These are phyloP conservation scores for Brassica nigra DNA, from an alignment of 345 rosid genomes.

Conservation along the genomic window DNA sequence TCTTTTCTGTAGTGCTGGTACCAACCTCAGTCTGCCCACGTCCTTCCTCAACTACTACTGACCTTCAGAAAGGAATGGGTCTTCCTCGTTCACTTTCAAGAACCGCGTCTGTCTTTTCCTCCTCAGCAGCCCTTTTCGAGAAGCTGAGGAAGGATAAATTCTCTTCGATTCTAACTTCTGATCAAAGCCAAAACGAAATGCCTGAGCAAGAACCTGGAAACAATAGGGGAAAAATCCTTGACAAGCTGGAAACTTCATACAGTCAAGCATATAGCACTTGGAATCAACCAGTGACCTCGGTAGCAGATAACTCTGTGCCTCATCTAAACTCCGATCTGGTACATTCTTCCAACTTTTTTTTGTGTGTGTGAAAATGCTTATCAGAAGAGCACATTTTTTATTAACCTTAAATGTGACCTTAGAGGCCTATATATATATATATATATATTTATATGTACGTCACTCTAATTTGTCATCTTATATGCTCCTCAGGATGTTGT, in stretches of 20 bases:
- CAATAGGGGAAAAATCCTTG: slow-evolving; percentile 32
- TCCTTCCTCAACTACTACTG: slow-evolving; percentile 47
- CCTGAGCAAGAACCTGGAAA: neutral
- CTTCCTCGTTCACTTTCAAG: slow-evolving; percentile 83
- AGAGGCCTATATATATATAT: too few species aligned
- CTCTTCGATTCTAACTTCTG: slow-evolving; percentile 37
- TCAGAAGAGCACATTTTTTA: too few species aligned
- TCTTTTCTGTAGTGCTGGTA: slow-evolving; percentile 91
- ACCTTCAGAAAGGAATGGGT: slow-evolving; percentile 55
- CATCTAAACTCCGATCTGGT: neutral
- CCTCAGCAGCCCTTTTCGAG: slow-evolving; percentile 97
- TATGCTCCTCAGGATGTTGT: slow-evolving; percentile 55
- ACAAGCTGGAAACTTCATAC: slow-evolving; percentile 55
- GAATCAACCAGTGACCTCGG: slow-evolving; percentile 32
- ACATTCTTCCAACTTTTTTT: neutral
- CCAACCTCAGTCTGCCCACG: slow-evolving; percentile 82
- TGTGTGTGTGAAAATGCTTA: neutral
- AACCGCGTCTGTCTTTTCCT: slow-evolving; percentile 95
- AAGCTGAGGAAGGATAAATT: slow-evolving; percentile 70
- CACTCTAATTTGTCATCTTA: slow-evolving; percentile 26
- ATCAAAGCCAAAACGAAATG: slow-evolving; percentile 44
- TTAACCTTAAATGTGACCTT: too few species aligned
- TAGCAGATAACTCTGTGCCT: slow-evolving; percentile 31
- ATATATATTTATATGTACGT: too few species aligned
- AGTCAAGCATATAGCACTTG: slow-evolving; percentile 35